A percentile compares a stretch with the other conserved stretches of the same genome.
phyloP scores from a whole-genome alignment of 106 monocot genomes.

The Apostasia shenzhenica region DNA sequence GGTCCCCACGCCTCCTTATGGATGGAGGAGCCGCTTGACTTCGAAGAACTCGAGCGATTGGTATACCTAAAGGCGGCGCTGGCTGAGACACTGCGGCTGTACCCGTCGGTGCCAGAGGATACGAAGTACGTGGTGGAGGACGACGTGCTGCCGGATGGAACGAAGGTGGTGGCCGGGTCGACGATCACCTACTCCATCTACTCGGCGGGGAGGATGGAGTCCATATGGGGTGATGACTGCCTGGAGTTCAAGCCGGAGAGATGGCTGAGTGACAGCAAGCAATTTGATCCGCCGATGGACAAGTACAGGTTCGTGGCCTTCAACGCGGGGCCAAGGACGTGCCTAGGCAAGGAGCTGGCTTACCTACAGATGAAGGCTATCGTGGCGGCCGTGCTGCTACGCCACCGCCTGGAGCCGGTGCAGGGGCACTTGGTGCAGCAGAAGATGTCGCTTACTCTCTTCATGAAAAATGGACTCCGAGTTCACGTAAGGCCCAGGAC shows the following conservation, averaged over 20 bases:
- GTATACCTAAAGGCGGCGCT: slow-evolving; percentile 75
- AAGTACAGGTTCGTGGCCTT: slow-evolving; percentile 74
- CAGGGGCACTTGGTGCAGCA: slow-evolving; percentile 71
- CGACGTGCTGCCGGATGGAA: slow-evolving; percentile 81
- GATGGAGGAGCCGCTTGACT: slow-evolving; percentile 43
- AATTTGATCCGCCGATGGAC: slow-evolving; percentile 52
- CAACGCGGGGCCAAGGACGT: slow-evolving; percentile 84
- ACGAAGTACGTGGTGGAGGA: slow-evolving; percentile 65
- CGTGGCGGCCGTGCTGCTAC: slow-evolving; percentile 64
- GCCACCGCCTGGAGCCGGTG: slow-evolving; percentile 51
- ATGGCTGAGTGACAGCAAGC: slow-evolving; percentile 41
- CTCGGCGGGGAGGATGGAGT: slow-evolving; percentile 70
- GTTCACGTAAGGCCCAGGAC: slow-evolving; percentile 46
- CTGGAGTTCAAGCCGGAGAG: slow-evolving; percentile 71
- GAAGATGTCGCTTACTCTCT: slow-evolving; percentile 91
- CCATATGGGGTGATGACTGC: slow-evolving; percentile 80
- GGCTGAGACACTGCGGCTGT: slow-evolving; percentile 70
- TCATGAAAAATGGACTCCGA: slow-evolving; percentile 81
- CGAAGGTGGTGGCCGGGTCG: slow-evolving; percentile 55
- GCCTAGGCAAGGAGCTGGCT: slow-evolving; percentile 81
- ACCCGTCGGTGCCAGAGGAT: slow-evolving; percentile 82
- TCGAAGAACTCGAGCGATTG: slow-evolving; percentile 65
- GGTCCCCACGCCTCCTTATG: slow-evolving; percentile 25
- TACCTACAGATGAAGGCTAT: slow-evolving; percentile 95
- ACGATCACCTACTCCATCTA: slow-evolving; percentile 76